Conservation (phyloP, 352 stramenopile genomes). For the Pythium grandisporangium region DNA sequence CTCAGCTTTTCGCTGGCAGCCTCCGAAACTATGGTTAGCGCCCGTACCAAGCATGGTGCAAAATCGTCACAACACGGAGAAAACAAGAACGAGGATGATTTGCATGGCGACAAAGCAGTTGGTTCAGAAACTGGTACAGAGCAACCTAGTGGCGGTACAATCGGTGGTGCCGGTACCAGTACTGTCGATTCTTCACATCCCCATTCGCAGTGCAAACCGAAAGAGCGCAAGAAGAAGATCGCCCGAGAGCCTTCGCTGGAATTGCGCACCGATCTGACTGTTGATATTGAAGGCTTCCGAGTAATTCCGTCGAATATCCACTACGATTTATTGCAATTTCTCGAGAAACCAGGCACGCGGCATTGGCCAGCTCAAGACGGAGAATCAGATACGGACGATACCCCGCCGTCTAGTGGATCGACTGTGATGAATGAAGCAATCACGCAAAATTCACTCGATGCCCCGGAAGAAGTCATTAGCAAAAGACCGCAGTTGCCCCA, state of each 20-base stretch:
- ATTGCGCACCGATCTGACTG: conserved; percentile 46
- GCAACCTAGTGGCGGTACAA: too few species aligned
- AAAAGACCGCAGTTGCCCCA: too few species aligned
- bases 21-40: not conserved
- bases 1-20: not conserved
- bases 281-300: conserved; percentile 69
- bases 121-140: too few species aligned
- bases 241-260: too few species aligned
- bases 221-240: too few species aligned
- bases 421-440: not conserved
- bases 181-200: too few species aligned
- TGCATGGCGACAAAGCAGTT: too few species aligned
- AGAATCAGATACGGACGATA: not conserved
- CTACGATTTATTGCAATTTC: conserved; percentile 64
- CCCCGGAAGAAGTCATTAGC: too few species aligned
- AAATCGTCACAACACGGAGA: not conserved
- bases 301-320: conserved; percentile 80
- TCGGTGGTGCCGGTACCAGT: not conserved
- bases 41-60: not conserved
- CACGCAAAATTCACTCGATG: too few species aligned
- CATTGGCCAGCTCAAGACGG: not conserved
- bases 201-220: too few species aligned
- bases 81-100: not conserved
- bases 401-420: too few species aligned
- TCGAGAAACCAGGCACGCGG: conserved; percentile 35